Evolutionary conservation across 495 filamentous ascomycete species (phyloP).

Genomic region (Talaromyces ruber): DNA sequence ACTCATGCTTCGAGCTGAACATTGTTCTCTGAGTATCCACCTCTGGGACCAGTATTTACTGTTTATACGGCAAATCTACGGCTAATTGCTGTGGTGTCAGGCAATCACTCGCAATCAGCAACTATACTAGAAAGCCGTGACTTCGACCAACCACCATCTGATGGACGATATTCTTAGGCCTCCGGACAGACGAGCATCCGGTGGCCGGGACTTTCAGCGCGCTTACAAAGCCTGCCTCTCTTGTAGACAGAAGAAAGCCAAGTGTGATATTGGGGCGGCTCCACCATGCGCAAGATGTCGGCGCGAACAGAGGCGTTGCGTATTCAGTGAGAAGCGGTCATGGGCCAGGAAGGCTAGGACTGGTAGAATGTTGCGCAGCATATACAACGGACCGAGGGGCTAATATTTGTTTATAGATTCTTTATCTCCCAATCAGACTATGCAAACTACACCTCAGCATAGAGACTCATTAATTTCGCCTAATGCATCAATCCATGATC

Average conservation of each 20-base stretch:
- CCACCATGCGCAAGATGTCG: conserved; percentile 91
- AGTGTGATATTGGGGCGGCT: conserved; percentile 49
- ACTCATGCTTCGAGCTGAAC: not conserved
- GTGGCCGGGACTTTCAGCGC: conserved; percentile 34
- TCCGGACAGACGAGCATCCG: conserved; percentile 16
- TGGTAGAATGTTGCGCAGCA: conserved; percentile 13
- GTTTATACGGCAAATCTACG: not conserved
- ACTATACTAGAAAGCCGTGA: not conserved
- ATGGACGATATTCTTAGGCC: conserved; percentile 24
- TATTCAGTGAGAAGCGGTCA: conserved; percentile 72
- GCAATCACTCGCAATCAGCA: not conserved
- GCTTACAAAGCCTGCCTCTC: conserved; percentile 43
- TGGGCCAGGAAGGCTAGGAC: conserved; percentile 34
- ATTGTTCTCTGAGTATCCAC: not conserved
- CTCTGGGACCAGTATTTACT: not conserved
- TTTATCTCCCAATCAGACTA: not conserved
- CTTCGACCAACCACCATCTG: not conserved
- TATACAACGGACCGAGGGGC: not conserved
- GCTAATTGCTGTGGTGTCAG: not conserved
- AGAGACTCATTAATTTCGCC: not conserved
- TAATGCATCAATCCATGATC: not conserved
- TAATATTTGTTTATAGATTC: not conserved
- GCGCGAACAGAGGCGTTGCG: conserved; percentile 84
- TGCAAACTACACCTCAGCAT: not conserved
- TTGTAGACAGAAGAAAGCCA: conserved; percentile 40